Conservation (phyloP, 2,329 filamentous ascomycete species). For the Dothistroma pini region DNA sequence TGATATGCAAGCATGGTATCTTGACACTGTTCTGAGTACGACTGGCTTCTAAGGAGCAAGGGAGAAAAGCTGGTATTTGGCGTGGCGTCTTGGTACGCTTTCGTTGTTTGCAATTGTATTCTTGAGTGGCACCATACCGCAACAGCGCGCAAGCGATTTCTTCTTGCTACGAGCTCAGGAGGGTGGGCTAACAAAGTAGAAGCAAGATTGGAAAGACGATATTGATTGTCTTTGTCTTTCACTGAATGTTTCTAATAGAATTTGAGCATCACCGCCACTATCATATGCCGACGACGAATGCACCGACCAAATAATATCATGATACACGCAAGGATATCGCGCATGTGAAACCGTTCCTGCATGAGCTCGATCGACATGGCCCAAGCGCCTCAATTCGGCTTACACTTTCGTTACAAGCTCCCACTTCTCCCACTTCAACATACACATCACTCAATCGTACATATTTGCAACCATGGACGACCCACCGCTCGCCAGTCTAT, state of each 20-base stretch:
- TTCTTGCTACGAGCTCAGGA: neutral
- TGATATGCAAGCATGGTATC: slow-evolving; percentile 8
- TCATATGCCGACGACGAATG: neutral
- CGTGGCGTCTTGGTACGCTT: slow-evolving; percentile 11
- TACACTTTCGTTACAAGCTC: slow-evolving; percentile 1
- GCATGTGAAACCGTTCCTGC: neutral
- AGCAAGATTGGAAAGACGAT: neutral
- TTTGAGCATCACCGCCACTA: neutral
- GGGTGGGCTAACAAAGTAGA: neutral
- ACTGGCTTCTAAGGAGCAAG: slow-evolving; percentile 9
- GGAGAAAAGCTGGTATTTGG: slow-evolving; percentile 22
- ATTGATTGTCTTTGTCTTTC: neutral
- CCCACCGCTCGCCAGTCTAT: slow-evolving; percentile 76
- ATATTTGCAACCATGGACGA: slow-evolving; percentile 41
- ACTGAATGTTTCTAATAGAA: neutral
- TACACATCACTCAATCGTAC: neutral
- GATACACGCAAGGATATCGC: neutral
- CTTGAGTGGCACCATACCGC: slow-evolving; percentile 2
- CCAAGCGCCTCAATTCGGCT: neutral
- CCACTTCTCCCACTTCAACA: neutral
- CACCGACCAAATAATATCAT: neutral
- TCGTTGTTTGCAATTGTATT: neutral
- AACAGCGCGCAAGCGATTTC: slow-evolving; percentile 4
- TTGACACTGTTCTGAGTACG: slow-evolving; percentile 10
- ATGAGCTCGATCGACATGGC: neutral